phyloP scores from a whole-genome alignment of 73 alveolate genomes.

The Stentor roeselii region DNA sequence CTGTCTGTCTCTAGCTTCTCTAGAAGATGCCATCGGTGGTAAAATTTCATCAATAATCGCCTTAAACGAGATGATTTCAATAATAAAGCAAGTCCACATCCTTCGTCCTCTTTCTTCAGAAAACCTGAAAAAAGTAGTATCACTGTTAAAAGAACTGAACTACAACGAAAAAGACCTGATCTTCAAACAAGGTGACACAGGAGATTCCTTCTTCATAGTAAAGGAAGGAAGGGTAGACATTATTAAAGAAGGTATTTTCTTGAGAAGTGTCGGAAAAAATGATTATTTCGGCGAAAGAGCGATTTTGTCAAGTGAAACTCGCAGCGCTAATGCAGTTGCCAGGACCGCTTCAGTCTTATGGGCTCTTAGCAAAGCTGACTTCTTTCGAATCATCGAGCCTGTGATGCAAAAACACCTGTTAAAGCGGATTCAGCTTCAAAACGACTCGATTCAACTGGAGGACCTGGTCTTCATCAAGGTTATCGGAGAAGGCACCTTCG shows the following conservation, averaged over 20 bases:
- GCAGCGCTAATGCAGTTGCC: slow-evolving; percentile 58
- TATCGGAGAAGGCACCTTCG: slow-evolving; percentile 58
- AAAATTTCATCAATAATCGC: slow-evolving; percentile 20
- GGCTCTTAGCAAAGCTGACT: slow-evolving; percentile 33
- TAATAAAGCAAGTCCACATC: slow-evolving; percentile 40
- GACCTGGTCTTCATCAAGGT: slow-evolving; percentile 31
- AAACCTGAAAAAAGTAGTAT: neutral
- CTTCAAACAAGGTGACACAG: slow-evolving; percentile 4
- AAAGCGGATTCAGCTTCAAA: slow-evolving; percentile 43
- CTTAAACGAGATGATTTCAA: slow-evolving; percentile 38
- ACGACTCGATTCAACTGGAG: slow-evolving; percentile 37
- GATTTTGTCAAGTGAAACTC: slow-evolving; percentile 49
- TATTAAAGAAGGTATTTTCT: neutral
- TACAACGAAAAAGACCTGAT: neutral
- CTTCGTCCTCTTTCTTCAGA: neutral
- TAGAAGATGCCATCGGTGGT: slow-evolving; percentile 34
- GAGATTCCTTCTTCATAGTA: slow-evolving; percentile 35
- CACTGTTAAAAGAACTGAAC: neutral
- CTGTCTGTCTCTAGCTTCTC: slow-evolving; percentile 29
- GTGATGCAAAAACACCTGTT: slow-evolving; percentile 31
- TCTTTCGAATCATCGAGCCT: slow-evolving; percentile 34
- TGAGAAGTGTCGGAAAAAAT: slow-evolving; percentile 46
- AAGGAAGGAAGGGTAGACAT: slow-evolving; percentile 43
- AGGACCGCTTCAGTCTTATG: slow-evolving; percentile 30
- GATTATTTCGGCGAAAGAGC: slow-evolving; percentile 66